Evolutionary conservation across 257 asterid species (phyloP).

Genomic region (Jasminum sambac): DNA sequence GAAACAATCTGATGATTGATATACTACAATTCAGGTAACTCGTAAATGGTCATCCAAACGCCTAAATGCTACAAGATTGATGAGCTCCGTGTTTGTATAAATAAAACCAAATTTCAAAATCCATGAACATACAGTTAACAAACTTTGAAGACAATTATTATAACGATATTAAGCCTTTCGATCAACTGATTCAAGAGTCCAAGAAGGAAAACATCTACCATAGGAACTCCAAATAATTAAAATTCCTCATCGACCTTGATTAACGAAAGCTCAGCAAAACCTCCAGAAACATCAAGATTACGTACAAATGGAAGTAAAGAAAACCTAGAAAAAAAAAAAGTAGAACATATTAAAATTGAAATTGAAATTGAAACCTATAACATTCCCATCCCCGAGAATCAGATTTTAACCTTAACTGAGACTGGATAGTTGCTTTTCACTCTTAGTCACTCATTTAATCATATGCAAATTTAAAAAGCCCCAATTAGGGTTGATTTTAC

Average conservation of each 20-base stretch:
- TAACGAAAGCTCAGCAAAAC: neutral
- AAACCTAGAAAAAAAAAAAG: neutral
- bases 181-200: neutral
- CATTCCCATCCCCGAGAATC: neutral
- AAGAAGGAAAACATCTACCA: neutral
- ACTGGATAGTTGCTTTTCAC: neutral
- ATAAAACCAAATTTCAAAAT: neutral
- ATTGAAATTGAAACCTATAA: neutral
- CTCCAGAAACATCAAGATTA: neutral
- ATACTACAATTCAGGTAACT: neutral
- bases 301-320: neutral
- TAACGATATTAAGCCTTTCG: constrained; percentile 1
- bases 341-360: neutral
- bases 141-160: constrained; percentile 3
- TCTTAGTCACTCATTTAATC: neutral
- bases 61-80: neutral
- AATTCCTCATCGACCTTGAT: neutral
- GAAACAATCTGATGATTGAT: neutral
- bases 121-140: neutral
- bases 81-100: neutral
- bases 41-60: neutral
- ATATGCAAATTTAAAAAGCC: neutral
- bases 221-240: neutral
- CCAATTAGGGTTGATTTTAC: neutral
- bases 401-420: neutral